These are phyloP conservation scores for Rhynchospora breviuscula DNA, from an alignment of 176 grass and related monocot genomes.

Conservation along the genomic window DNA sequence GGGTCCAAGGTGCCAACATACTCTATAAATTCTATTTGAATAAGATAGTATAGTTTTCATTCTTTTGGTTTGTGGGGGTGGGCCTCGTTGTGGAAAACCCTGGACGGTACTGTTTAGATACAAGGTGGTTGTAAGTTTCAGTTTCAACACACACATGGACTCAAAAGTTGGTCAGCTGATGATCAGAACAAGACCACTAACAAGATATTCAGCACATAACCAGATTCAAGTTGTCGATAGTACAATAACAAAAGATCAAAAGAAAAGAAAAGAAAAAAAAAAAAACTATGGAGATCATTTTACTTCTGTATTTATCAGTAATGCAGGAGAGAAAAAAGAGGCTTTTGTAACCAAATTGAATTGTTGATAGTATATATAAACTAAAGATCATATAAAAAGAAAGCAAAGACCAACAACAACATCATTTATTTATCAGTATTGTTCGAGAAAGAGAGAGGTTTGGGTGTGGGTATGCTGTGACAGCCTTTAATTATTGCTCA, in stretches of 20 bases:
- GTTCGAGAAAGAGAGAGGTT: not conserved
- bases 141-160: too few relatives aligned
- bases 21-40: not conserved
- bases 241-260: too few relatives aligned
- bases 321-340: too few relatives aligned
- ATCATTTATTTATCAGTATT: not conserved
- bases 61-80: not conserved
- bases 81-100: not conserved
- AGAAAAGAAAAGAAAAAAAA: too few relatives aligned
- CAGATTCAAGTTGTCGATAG: too few relatives aligned
- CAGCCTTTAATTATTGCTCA: not conserved
- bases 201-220: too few relatives aligned
- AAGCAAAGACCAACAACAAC: not conserved
- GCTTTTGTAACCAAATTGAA: too few relatives aligned
- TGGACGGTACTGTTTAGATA: not conserved
- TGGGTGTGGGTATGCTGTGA: not conserved
- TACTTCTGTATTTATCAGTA: too few relatives aligned
- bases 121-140: too few relatives aligned
- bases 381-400: not conserved
- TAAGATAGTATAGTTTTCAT: not conserved
- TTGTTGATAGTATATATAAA: not conserved
- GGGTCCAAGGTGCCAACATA: conserved; percentile 56
- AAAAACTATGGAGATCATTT: too few relatives aligned
- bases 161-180: too few relatives aligned
- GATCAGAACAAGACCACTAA: too few relatives aligned